These are phyloP conservation scores for Silene conica DNA, from an alignment of 148 eudicot genomes.

Conservation along the genomic window DNA sequence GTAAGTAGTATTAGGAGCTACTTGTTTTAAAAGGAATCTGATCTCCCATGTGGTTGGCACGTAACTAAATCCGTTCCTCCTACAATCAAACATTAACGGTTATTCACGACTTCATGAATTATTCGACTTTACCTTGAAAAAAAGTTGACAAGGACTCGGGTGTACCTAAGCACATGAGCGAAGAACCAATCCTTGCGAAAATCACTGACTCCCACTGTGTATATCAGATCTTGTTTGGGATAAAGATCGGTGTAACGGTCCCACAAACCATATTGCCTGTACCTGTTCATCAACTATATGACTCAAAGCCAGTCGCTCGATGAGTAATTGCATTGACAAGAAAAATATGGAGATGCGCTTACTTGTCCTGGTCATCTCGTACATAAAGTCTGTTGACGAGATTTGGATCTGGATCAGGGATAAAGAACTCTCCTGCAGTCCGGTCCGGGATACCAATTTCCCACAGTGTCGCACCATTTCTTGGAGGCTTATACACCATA, in stretches of 20 bases:
- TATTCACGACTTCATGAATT: not conserved
- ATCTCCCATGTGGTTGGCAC: constrained; percentile 70
- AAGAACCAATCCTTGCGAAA: constrained; percentile 63
- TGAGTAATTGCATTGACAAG: not conserved
- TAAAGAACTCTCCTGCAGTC: constrained; percentile 60
- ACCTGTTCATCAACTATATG: constrained; percentile 31
- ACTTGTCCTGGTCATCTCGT: constrained; percentile 36
- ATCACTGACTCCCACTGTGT: constrained; percentile 44
- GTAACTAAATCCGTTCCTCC: constrained; percentile 41
- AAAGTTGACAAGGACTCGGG: not conserved
- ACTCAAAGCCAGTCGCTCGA: not conserved
- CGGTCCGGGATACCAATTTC: constrained; percentile 82
- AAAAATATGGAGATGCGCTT: not conserved
- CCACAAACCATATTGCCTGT: constrained; percentile 83
- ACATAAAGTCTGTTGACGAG: constrained; percentile 42
- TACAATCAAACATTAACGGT: constrained; percentile 10
- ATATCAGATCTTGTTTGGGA: constrained; percentile 53
- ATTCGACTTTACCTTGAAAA: not conserved
- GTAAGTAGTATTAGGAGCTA: constrained; percentile 32
- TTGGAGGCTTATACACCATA: constrained; percentile 51
- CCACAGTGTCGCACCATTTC: constrained; percentile 76
- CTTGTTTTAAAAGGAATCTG: constrained; percentile 39
- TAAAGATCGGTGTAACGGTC: constrained; percentile 70
- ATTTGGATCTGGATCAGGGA: constrained; percentile 59
- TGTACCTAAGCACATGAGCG: constrained; percentile 63